Conservation (phyloP, 352 stramenopile species). For the Phytophthora citrophthora region DNA sequence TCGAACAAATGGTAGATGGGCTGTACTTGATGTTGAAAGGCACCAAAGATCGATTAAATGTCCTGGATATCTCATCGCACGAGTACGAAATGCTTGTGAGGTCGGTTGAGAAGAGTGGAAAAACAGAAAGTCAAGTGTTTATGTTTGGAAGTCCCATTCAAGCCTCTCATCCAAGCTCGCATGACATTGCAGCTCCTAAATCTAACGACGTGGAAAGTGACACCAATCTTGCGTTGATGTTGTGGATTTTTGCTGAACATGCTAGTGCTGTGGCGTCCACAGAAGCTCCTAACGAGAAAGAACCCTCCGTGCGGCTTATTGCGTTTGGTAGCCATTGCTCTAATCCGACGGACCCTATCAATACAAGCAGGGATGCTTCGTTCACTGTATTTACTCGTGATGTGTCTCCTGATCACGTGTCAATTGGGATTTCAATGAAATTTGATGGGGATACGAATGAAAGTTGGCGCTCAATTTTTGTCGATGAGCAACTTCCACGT, state of each 20-base stretch:
- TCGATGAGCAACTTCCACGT: conserved; percentile 17
- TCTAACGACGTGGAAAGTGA: neutral
- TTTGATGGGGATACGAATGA: conserved; percentile 2
- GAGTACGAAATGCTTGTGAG: conserved; percentile 10
- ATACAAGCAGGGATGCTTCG: neutral
- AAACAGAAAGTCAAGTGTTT: conserved; percentile 12
- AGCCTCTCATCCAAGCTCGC: conserved; percentile 13
- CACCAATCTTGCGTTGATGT: conserved; percentile 14
- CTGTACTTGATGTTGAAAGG: conserved; percentile 44
- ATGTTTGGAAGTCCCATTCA: conserved; percentile 29
- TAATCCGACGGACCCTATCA: conserved; percentile 2
- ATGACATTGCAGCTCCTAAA: conserved; percentile 12
- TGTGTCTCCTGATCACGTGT: conserved; percentile 12
- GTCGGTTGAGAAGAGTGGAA: neutral
- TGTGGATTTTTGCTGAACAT: conserved; percentile 33
- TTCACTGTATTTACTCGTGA: conserved; percentile 27
- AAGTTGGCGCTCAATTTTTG: conserved; percentile 13
- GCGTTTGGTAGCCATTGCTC: conserved; percentile 5
- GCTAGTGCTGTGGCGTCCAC: conserved; percentile 1
- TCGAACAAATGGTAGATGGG: conserved; percentile 46
- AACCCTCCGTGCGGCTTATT: conserved; percentile 5
- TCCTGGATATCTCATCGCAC: conserved; percentile 3
- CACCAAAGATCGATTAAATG: conserved; percentile 17
- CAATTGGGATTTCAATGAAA: conserved; percentile 17
- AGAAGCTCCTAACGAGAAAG: neutral